Evolutionary conservation across 2,329 filamentous ascomycete species (phyloP).

Genomic region (Clonostachys byssicola): DNA sequence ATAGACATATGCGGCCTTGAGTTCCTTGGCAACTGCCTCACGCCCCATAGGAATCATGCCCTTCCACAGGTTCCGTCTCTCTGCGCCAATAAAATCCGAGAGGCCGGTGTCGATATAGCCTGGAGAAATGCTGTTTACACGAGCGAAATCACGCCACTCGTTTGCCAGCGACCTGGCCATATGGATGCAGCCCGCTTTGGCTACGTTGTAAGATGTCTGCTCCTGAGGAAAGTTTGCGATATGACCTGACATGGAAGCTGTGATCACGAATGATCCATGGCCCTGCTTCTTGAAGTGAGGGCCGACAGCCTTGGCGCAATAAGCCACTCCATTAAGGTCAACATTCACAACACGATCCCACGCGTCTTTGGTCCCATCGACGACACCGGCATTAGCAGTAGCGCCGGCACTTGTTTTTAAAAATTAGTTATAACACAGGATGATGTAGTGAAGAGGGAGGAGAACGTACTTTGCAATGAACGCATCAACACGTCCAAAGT

Average conservation of each 20-base stretch:
- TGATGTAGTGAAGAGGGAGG: conserved; percentile 2
- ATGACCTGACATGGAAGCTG: conserved; percentile 60
- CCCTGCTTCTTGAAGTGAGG: conserved; percentile 55
- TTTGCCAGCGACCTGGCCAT: conserved; percentile 39
- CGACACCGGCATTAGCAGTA: conserved; percentile 61
- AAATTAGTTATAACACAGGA: neutral
- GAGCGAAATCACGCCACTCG: conserved; percentile 59
- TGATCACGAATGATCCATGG: conserved; percentile 58
- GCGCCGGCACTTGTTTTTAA: conserved; percentile 45
- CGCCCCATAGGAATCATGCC: conserved; percentile 67
- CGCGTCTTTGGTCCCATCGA: conserved; percentile 62
- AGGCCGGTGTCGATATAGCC: conserved; percentile 63
- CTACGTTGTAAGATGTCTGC: conserved; percentile 58
- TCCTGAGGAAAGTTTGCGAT: conserved; percentile 63
- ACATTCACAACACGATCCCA: conserved; percentile 53
- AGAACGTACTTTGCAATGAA: conserved; percentile 57
- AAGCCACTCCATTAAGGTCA: conserved; percentile 62
- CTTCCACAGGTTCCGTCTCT: conserved; percentile 64
- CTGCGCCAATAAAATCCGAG: conserved; percentile 51
- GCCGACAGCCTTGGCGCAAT: conserved; percentile 57
- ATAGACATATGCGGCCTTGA: conserved; percentile 70
- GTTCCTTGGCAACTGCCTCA: conserved; percentile 59
- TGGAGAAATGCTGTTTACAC: conserved; percentile 56
- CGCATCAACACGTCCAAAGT: conserved; percentile 67
- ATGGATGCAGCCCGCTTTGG: conserved; percentile 44